Percentiles rank a stretch among this genome's conserved stretches.
Evolutionary conservation across 139 green algal genomes (phyloP).

Genomic region (Coelastrella sp.): DNA sequence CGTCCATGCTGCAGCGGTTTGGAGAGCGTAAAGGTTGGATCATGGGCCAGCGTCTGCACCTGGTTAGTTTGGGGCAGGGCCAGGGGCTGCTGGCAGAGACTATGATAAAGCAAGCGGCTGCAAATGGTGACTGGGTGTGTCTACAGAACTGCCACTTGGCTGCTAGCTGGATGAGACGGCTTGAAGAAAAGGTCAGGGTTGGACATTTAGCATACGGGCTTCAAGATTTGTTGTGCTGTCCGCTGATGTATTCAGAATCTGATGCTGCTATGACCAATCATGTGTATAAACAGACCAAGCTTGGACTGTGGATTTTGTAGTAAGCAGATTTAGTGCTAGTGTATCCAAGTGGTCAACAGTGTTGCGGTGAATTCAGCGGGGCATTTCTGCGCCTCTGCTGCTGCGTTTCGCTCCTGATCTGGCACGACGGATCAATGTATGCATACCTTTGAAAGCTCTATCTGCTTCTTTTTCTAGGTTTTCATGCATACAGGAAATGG

Average conservation of each 20-base stretch:
- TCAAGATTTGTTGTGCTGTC: background rate
- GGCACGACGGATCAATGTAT: too few relatives aligned
- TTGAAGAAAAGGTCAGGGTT: slow-evolving; percentile 57
- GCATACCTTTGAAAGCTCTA: too few relatives aligned
- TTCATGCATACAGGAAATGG: too few relatives aligned
- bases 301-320: too few relatives aligned
- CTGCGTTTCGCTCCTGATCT: too few relatives aligned
- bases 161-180: slow-evolving; percentile 80
- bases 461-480: too few relatives aligned
- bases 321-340: too few relatives aligned
- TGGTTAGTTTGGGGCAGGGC: slow-evolving; percentile 85
- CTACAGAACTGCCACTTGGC: slow-evolving; percentile 95
- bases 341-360: too few relatives aligned
- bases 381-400: too few relatives aligned
- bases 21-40: slow-evolving; percentile 70
- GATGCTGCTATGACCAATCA: too few relatives aligned
- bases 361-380: too few relatives aligned
- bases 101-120: slow-evolving; percentile 76
- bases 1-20: slow-evolving; percentile 77
- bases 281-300: too few relatives aligned
- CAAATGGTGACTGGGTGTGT: slow-evolving; percentile 81
- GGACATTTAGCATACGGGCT: background rate
- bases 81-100: slow-evolving; percentile 85
- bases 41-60: slow-evolving; percentile 73
- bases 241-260: background rate